phyloP scores from a whole-genome alignment of 495 filamentous ascomycete genomes.

The Tuber umbilicatum region DNA sequence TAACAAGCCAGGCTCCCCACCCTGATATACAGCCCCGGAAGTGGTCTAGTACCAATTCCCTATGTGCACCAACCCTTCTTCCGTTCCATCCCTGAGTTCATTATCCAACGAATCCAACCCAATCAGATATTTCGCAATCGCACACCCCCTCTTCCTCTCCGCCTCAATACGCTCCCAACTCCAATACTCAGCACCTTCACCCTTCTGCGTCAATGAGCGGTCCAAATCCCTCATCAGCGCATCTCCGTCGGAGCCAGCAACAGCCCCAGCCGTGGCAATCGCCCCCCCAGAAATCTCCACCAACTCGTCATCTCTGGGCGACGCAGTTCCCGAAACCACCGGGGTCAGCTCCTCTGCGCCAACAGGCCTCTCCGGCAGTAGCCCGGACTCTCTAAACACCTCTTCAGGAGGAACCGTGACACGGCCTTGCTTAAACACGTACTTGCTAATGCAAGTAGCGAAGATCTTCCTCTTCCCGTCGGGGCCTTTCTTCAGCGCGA shows the following conservation, averaged over 20 bases:
- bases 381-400: slow-evolving; percentile 58
- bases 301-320: slow-evolving; percentile 43
- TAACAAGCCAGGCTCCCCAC: neutral
- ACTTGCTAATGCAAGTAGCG: slow-evolving; percentile 74
- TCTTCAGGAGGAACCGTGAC: slow-evolving; percentile 78
- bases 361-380: slow-evolving; percentile 55
- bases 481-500: slow-evolving; percentile 43
- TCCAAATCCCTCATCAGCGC: slow-evolving; percentile 53
- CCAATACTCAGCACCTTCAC: slow-evolving; percentile 47
- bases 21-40: neutral
- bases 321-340: slow-evolving; percentile 25
- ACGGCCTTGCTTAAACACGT: slow-evolving; percentile 82
- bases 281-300: slow-evolving; percentile 78
- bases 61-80: slow-evolving; percentile 43
- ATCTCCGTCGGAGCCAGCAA: slow-evolving; percentile 58
- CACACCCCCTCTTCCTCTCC: slow-evolving; percentile 52
- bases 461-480: slow-evolving; percentile 52
- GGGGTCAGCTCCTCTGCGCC: slow-evolving; percentile 35
- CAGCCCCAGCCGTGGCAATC: slow-evolving; percentile 66
- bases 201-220: slow-evolving; percentile 27
- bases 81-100: slow-evolving; percentile 44
- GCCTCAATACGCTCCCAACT: slow-evolving; percentile 54
- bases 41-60: slow-evolving; percentile 29
- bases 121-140: slow-evolving; percentile 50
- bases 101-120: slow-evolving; percentile 49